Evolutionary conservation across 2,329 filamentous ascomycete genomes (phyloP), one percentile per base, ranked within the genome.

Genomic region (Fusarium succisae): DNA sequence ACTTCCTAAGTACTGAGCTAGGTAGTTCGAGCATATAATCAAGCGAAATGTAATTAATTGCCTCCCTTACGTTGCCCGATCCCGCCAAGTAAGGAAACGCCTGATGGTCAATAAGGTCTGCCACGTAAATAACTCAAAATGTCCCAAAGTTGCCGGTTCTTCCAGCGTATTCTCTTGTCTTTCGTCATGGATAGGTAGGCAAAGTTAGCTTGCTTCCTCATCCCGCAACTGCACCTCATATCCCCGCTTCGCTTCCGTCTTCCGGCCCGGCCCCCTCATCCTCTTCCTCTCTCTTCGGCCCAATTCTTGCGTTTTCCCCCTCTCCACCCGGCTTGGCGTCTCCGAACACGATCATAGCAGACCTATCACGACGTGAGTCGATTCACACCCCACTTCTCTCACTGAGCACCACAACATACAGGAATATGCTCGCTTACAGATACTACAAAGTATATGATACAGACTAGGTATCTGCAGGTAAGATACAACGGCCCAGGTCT

Each of bases 291-390:
- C 55, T 70, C 38, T 57, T 75, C 70, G 65, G 69, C 57, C 73
- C 62, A 75, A 62, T 50, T 70, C 55, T 32, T 26, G 53, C 37
- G 30, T 43, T 63, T 53, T 53, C 47, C 38, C 45, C 53, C 69
- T 61, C 26, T 26, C 48, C 64, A 73, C 50, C 72, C 68, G 68
- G 64, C 72, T 74, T 74, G 72, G 72, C 72, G 50, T 70, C 44
- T 41, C 50, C 71, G 43, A 60, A 48, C 55, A 63, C 63, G 68
- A 66, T 51, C 30, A 35, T 24, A 17, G 50, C 45, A 63, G 20
- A 10, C 39, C 32, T 68, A 71, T 71, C 66, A 76, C 39, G 35
- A 22, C 35, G 37, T 11, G 35, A 55, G 15, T 28, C 24, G 51
- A 64, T 35, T 28, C 37, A 38, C 32, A 26, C 24, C 51, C 41